Evolutionary conservation across 768 basidiomycete species (phyloP), one percentile per base, ranked within the genome.

Genomic region (Gyrodon lividus): DNA sequence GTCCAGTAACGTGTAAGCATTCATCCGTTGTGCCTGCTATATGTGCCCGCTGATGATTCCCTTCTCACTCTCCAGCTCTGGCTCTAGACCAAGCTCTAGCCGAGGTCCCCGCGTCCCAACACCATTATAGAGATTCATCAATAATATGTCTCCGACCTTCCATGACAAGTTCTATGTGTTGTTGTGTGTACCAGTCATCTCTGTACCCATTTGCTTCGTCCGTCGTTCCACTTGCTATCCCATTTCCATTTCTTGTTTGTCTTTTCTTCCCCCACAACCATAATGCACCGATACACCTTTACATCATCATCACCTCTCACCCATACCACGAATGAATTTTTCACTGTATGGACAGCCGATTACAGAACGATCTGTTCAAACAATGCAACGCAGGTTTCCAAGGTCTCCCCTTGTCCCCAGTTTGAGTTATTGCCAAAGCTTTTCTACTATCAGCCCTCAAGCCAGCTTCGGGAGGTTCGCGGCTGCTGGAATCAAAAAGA

Each of bases 21-120:
- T 22, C 22, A 14, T 47, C 33, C n/a, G 8, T 38, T 22, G 16
- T 38, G 5, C 26, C 24, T 23, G 6, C 34, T 24, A n/a, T 22
- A 19, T 14, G 37, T 55, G 2, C 51, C 22, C n/a, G 26, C 24
- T 31, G 28, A 24, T 44, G 26, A 9, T 9, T 20, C 33, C 40
- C 4, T 43, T 22, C 20, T 5, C 7, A 30, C 43, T 35, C 10
- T n/a, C 39, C n/a, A 66, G 58, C 19, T 52, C 58, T 44, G 56
- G 56, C 39, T 68, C 66, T 16, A 57, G 66, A 48, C 66, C 66
- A 39, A 43, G 67, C 42, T 68, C 66, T 22, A 68, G 66, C 52
- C 62, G 67, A 14, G 66, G 66, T 28, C 55, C 52, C 49, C 61
- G 56, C 31, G 50, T 55, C n/a, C 41, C 58, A 44, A 61, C 63